phyloP scores from a whole-genome alignment of 495 filamentous ascomycete genomes.

The Talaromyces wortmannii region DNA sequence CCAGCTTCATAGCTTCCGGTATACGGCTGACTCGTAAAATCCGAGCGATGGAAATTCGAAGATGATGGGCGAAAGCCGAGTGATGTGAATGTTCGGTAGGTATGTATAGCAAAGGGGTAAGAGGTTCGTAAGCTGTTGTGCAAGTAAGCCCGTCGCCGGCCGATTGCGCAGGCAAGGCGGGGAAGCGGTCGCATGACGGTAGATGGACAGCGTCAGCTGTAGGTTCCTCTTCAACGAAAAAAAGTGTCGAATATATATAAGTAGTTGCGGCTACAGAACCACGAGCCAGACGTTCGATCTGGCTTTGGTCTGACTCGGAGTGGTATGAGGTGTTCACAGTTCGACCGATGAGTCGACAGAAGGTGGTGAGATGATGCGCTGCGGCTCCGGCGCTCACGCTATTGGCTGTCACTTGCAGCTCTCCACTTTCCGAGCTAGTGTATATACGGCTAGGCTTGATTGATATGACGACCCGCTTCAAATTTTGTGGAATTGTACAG shows the following conservation, averaged over 20 bases:
- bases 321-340: not conserved
- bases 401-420: not conserved
- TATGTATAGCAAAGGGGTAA: not conserved
- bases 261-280: not conserved
- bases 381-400: not conserved
- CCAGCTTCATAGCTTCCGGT: constrained; percentile 72
- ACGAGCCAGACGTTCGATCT: not conserved
- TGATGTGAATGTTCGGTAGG: constrained; percentile 19
- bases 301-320: not conserved
- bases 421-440: too few relatives aligned
- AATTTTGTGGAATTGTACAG: too few relatives aligned
- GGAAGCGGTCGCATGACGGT: not conserved
- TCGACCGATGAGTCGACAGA: not conserved
- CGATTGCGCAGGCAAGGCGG: not conserved
- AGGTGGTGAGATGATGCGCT: not conserved
- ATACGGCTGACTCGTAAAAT: constrained; percentile 60
- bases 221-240: not conserved
- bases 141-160: not conserved
- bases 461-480: too few relatives aligned
- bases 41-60: constrained; percentile 54
- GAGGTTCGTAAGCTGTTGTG: not conserved
- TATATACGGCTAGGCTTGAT: too few relatives aligned
- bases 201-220: not conserved
- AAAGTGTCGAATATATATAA: not conserved
- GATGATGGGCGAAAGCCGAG: constrained; percentile 26